A percentile compares a stretch with the other conserved stretches of the same genome.
phyloP scores from a whole-genome alignment of 192 early-diverging fungal species.

The Ramicandelaber brevisporus region DNA sequence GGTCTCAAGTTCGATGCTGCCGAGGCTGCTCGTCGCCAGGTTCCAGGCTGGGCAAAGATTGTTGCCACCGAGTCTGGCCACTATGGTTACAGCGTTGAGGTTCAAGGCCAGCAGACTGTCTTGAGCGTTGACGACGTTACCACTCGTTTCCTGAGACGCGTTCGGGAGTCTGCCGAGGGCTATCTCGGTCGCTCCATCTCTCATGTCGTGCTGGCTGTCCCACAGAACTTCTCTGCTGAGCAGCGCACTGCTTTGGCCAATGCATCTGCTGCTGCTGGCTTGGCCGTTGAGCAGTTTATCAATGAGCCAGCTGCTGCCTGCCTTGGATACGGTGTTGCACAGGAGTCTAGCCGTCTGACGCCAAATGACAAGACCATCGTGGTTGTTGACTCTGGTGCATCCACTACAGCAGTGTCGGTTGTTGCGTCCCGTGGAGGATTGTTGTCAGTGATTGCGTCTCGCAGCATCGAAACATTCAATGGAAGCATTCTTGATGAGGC shows the following conservation, averaged over 20 bases:
- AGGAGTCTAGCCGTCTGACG: conserved; percentile 17
- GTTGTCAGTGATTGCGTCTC: conserved; percentile 47
- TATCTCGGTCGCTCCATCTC: conserved; percentile 57
- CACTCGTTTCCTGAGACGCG: conserved; percentile 48
- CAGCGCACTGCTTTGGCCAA: conserved; percentile 37
- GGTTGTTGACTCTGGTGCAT: conserved; percentile 73
- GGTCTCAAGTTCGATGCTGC: conserved; percentile 21
- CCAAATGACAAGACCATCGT: conserved; percentile 48
- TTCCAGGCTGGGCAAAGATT: conserved; percentile 20
- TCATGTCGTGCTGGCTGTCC: conserved; percentile 65
- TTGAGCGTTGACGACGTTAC: conserved; percentile 49
- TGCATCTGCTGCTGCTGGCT: conserved; percentile 49
- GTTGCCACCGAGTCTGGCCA: conserved; percentile 24
- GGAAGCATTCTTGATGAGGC: conserved; percentile 70
- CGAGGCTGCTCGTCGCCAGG: conserved; percentile 8
- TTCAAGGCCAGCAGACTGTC: conserved; percentile 25
- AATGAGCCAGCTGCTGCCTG: conserved; percentile 78
- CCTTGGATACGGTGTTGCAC: conserved; percentile 50
- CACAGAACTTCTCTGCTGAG: conserved; percentile 53
- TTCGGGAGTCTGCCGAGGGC: conserved; percentile 70
- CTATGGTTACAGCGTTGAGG: conserved; percentile 32
- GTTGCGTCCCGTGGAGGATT: conserved; percentile 58
- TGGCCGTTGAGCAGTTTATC: conserved; percentile 54
- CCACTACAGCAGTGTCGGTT: conserved; percentile 58
- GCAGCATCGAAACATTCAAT: conserved; percentile 53